Evolutionary conservation across 306 rosid species (phyloP).

Genomic region (Boehmeria nivea): DNA sequence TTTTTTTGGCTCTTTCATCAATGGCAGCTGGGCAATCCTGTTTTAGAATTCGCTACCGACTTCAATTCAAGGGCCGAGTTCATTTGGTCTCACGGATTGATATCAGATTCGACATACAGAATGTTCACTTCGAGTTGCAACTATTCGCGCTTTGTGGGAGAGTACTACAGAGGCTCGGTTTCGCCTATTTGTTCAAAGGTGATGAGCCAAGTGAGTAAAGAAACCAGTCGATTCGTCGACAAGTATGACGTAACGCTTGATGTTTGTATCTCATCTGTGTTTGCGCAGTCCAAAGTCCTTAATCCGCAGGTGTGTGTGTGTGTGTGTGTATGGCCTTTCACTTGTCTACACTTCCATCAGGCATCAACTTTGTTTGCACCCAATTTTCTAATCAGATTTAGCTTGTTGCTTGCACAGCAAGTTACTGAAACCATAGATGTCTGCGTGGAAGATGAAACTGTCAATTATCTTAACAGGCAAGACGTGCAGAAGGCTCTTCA

Average conservation of each 20-base stretch:
- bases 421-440: constrained; percentile 66
- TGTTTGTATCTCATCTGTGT: constrained; percentile 49
- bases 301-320: constrained; percentile 41
- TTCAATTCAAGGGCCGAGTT: constrained; percentile 56
- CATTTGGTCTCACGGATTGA: constrained; percentile 57
- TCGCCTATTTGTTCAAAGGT: constrained; percentile 47
- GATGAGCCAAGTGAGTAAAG: constrained; percentile 49
- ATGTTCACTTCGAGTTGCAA: constrained; percentile 49
- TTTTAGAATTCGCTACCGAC: constrained; percentile 46
- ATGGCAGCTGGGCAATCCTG: constrained; percentile 54
- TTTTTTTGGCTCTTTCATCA: no score
- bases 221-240: constrained; percentile 58
- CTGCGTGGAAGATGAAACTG: constrained; percentile 87
- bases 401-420: constrained; percentile 44
- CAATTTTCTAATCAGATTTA: neutral
- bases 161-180: constrained; percentile 45
- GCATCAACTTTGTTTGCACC: neutral
- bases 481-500: constrained; percentile 79
- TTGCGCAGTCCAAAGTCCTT: constrained; percentile 42
- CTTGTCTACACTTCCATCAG: no score
- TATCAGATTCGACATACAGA: constrained; percentile 46
- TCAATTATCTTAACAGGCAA: constrained; percentile 66
- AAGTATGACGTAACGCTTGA: constrained; percentile 61
- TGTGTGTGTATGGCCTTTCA: no score
- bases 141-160: constrained; percentile 48